phyloP scores from a whole-genome alignment of 1,139 yeast genomes.

The Insectozyma bohioensis region DNA sequence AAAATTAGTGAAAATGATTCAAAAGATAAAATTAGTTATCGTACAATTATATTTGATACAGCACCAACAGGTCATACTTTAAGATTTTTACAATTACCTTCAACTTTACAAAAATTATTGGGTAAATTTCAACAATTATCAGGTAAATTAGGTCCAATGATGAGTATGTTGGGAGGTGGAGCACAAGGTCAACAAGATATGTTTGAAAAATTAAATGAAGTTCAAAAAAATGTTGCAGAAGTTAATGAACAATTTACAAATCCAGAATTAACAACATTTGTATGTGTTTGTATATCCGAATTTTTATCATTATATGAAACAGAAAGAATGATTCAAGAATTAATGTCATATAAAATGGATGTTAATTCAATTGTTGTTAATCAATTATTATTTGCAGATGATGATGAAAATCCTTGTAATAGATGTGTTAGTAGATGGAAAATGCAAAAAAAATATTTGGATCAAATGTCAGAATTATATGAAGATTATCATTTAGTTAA shows the following conservation, averaged over 20 bases:
- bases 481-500: slow-evolving; percentile 94
- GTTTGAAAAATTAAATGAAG: slow-evolving; percentile 76
- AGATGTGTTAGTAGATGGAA: slow-evolving; percentile 92
- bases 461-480: slow-evolving; percentile 90
- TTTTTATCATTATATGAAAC: slow-evolving; percentile 94
- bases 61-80: slow-evolving; percentile 99
- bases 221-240: slow-evolving; percentile 79
- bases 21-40: slow-evolving; percentile 46
- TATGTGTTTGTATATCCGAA: slow-evolving; percentile 96
- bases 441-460: slow-evolving; percentile 93
- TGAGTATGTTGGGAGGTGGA: slow-evolving; percentile 74
- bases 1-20: slow-evolving; percentile 24
- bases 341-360: slow-evolving; percentile 92
- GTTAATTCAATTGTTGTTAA: slow-evolving; percentile 94
- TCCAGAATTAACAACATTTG: slow-evolving; percentile 94
- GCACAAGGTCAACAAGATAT: slow-evolving; percentile 74
- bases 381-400: slow-evolving; percentile 85
- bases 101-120: slow-evolving; percentile 83
- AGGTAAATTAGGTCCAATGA: slow-evolving; percentile 87
- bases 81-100: slow-evolving; percentile 89
- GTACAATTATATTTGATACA: slow-evolving; percentile 92
- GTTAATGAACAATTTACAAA: slow-evolving; percentile 94
- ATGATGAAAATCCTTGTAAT: slow-evolving; percentile 66
- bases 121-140: slow-evolving; percentile 85
- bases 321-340: slow-evolving; percentile 94